Evolutionary conservation across 2,329 filamentous ascomycete genomes (phyloP), one percentile per base, ranked within the genome.

Genomic region (Calonectria pteridis): DNA sequence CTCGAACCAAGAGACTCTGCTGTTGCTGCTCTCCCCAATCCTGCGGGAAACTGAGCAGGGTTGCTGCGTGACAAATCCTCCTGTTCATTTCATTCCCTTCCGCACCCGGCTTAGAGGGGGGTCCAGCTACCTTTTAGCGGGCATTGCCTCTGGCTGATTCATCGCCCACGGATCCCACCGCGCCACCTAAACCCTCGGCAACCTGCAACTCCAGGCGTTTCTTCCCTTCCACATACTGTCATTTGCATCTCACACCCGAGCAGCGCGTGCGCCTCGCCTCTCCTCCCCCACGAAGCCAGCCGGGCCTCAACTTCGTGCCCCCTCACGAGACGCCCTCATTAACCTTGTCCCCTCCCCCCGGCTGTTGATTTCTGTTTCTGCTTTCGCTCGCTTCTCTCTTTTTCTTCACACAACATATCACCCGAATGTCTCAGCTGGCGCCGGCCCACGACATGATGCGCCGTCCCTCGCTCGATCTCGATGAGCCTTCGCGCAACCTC

Each of bases 401-500:
- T 23, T 33, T 29, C n/a, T 28, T 70, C 55, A 72, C 53, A 29
- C 50, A 49, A 31, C 35, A 67, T 50, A 55, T 43, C 53, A 55
- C 59, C 31, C 33, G 43, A 26, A 78, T 79, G 77, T 63, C 73
- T 49, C 74, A 78, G 49, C 65, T 72, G 37, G 69, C 79, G n/a
- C 53, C 78, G 72, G 72, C 69, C 62, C n/a, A 76, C 63, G 73
- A 78, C 73, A 85, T 76, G 69, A 88, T 88, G 87, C 85, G 84
- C 80, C 86, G 85, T 75, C 81, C 81, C 68, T 87, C 86, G 31
- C 71, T 81, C 72, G 84, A 87, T 77, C 74, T 87, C 66, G 82
- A 84, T 59, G 86, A 88, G 68, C 83, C 85, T 46, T 82, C 84
- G 80, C 85, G 84, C 77, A 85, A 84, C 75, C 81, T 83, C 55